Conservation (phyloP, 78 protist genomes). For the Monosiga brevicollis region DNA sequence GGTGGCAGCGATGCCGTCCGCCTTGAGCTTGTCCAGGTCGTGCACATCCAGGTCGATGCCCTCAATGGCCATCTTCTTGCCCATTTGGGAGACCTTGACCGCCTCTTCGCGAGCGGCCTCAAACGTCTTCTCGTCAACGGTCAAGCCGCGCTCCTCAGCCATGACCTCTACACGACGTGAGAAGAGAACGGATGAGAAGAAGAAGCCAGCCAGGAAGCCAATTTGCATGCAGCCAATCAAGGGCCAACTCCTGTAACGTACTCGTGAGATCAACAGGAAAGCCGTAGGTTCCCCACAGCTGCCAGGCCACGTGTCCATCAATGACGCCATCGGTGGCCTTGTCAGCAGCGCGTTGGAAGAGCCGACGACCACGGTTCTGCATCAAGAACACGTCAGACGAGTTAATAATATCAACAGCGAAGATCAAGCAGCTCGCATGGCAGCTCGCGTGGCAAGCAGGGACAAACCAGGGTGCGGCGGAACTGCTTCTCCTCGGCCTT, state of each 20-base stretch:
- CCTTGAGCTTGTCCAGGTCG: slow-evolving; percentile 9
- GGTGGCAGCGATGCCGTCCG: slow-evolving; percentile 42
- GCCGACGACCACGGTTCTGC: slow-evolving; percentile 45
- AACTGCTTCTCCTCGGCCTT: slow-evolving; percentile 81
- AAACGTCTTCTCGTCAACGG: slow-evolving; percentile 59
- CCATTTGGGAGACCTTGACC: slow-evolving; percentile 20
- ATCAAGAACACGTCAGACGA: no score
- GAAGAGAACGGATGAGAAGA: neutral
- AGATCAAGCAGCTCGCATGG: slow-evolving; percentile 6
- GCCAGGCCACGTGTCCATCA: slow-evolving; percentile 59
- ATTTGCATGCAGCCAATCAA: no score
- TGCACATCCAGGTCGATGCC: slow-evolving; percentile 28
- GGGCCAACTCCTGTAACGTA: no score
- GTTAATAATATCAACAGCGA: no score
- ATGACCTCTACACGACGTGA: slow-evolving; percentile 39
- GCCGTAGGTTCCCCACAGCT: slow-evolving; percentile 85
- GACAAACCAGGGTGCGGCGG: slow-evolving; percentile 23
- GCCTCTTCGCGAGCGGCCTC: slow-evolving; percentile 32
- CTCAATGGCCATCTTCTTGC: neutral
- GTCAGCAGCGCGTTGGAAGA: slow-evolving; percentile 48
- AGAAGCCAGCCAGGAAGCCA: neutral
- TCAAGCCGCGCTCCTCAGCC: slow-evolving; percentile 81
- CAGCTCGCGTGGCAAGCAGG: neutral
- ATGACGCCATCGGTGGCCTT: slow-evolving; percentile 10
- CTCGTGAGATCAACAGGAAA: slow-evolving; percentile 88